Percentiles rank a stretch among this genome's conserved stretches.
Conservation (phyloP, 352 stramenopile species). For the Phytophthora melonis region DNA sequence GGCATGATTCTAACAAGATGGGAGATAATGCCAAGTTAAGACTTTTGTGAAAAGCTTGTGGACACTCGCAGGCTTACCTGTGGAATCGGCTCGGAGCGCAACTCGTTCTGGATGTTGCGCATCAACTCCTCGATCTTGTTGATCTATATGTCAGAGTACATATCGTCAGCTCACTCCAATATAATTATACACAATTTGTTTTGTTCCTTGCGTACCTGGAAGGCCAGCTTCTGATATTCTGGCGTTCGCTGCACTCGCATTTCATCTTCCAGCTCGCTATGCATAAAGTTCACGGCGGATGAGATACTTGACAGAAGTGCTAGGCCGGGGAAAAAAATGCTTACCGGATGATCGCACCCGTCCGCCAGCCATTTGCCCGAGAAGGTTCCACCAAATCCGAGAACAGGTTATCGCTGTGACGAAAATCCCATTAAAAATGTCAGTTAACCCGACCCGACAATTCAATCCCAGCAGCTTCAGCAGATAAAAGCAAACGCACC, state of each 20-base stretch:
- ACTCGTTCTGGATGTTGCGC: constrained; percentile 68
- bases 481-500: constrained; percentile 43
- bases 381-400: constrained; percentile 95
- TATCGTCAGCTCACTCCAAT: not conserved
- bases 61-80: constrained; percentile 37
- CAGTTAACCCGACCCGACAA: not conserved
- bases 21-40: not conserved
- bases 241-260: constrained; percentile 70
- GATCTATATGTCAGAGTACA: constrained; percentile 40
- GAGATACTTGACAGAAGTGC: not conserved
- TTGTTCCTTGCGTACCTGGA: constrained; percentile 41
- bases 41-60: constrained; percentile 23
- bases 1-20: constrained; percentile 54
- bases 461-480: too few species aligned
- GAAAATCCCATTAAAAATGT: not conserved
- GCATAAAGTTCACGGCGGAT: not conserved
- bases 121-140: constrained; percentile 71
- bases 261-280: constrained; percentile 88
- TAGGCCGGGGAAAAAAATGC: not conserved
- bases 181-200: not conserved
- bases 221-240: constrained; percentile 72
- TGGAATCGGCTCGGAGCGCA: constrained; percentile 49
- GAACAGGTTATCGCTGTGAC: constrained; percentile 92
- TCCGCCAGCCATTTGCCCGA: constrained; percentile 94
- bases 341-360: constrained; percentile 92